These are phyloP conservation scores for Cladosporium sp. DNA, from an alignment of 2,329 filamentous ascomycete genomes.

Conservation along the genomic window DNA sequence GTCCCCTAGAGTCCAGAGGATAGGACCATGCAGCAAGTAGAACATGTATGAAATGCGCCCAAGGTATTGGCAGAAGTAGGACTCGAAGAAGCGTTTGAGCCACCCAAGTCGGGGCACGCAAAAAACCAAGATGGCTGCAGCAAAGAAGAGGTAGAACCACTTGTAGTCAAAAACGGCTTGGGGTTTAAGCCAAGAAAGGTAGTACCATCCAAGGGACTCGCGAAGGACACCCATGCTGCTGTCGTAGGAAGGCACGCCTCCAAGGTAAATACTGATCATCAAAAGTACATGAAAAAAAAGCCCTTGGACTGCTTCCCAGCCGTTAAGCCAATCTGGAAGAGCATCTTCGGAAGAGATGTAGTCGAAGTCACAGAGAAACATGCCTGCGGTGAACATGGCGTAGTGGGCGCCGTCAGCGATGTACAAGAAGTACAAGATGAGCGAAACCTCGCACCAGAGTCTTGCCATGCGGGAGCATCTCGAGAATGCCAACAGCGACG, in stretches of 20 bases:
- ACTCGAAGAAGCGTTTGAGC: slow-evolving; percentile 57
- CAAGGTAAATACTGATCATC: slow-evolving; percentile 50
- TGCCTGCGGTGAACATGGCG: slow-evolving; percentile 56
- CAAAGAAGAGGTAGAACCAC: slow-evolving; percentile 24
- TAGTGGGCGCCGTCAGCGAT: slow-evolving; percentile 61
- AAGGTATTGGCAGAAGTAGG: slow-evolving; percentile 55
- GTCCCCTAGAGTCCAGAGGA: slow-evolving; percentile 57
- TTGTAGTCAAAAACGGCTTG: slow-evolving; percentile 28
- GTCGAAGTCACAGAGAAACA: slow-evolving; percentile 52
- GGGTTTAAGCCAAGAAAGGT: slow-evolving; percentile 49
- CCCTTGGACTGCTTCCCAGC: slow-evolving; percentile 44
- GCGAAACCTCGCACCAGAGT: slow-evolving; percentile 44
- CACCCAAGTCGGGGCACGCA: slow-evolving; percentile 53
- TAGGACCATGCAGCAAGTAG: slow-evolving; percentile 60
- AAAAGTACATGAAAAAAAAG: slow-evolving; percentile 53
- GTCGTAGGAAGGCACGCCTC: slow-evolving; percentile 54
- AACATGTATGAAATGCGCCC: slow-evolving; percentile 59
- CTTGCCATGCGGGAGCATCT: slow-evolving; percentile 49
- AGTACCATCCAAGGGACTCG: slow-evolving; percentile 57
- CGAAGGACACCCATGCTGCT: slow-evolving; percentile 48
- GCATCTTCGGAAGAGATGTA: background rate
- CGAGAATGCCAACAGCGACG: slow-evolving; percentile 52
- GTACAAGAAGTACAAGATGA: slow-evolving; percentile 64
- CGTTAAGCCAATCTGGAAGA: slow-evolving; percentile 35
- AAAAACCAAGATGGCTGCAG: slow-evolving; percentile 53